Percentiles rank a stretch among this genome's conserved stretches.
Conservation (phyloP, 2,329 filamentous ascomycete species). For the Hansfordia pulvinata region DNA sequence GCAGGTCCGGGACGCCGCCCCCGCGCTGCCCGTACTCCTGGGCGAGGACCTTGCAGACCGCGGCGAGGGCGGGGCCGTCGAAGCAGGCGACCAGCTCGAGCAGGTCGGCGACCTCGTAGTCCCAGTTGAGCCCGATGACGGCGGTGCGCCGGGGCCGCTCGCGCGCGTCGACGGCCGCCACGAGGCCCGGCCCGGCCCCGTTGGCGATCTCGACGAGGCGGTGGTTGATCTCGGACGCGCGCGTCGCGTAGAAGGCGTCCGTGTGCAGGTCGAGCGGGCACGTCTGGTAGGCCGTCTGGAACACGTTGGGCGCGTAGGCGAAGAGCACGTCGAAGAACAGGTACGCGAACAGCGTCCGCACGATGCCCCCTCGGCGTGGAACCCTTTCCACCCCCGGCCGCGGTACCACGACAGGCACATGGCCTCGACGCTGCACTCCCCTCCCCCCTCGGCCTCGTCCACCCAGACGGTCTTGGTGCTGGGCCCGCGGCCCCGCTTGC, state of each 20-base stretch:
- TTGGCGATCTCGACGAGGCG: conserved; percentile 80
- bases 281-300: conserved; percentile 90
- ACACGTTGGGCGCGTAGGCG: conserved; percentile 87
- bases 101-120: conserved; percentile 67
- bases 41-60: conserved; percentile 84
- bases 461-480: conserved; percentile 77
- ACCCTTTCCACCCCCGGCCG: conserved; percentile 79
- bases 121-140: conserved; percentile 87
- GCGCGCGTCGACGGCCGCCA: conserved; percentile 53
- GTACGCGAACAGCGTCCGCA: conserved; percentile 82
- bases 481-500: conserved; percentile 24
- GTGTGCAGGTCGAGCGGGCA: conserved; percentile 88
- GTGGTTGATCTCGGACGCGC: conserved; percentile 81
- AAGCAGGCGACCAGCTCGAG: conserved; percentile 70
- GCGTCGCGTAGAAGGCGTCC: conserved; percentile 76
- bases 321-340: conserved; percentile 92
- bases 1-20: conserved; percentile 81
- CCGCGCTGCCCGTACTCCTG: conserved; percentile 85
- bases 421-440: conserved; percentile 76
- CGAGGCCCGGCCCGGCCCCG: conserved; percentile 54
- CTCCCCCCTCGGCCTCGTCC: conserved; percentile 54
- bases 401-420: conserved; percentile 90
- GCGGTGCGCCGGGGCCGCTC: conserved; percentile 64
- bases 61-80: conserved; percentile 63
- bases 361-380: conserved; percentile 81